phyloP scores from a whole-genome alignment of 1,284 basidiomycete genomes.

The Golubevia pallescens region DNA sequence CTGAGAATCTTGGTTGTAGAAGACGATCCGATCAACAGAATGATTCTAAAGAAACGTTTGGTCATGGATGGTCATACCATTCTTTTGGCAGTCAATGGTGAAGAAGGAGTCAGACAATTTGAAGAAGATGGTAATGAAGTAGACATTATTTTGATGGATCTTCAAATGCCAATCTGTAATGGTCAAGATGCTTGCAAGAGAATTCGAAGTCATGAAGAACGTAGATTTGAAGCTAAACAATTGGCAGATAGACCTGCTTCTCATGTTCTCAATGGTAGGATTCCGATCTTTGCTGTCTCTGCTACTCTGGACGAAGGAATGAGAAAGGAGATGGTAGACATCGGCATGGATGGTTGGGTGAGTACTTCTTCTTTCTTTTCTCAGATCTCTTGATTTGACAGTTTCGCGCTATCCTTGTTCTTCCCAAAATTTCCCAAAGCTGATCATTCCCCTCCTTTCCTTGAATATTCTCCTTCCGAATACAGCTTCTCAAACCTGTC shows the following conservation, averaged over 20 bases:
- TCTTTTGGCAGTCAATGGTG: constrained; percentile 76
- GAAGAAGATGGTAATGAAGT: constrained; percentile 71
- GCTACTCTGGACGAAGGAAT: constrained; percentile 76
- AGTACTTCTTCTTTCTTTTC: no score
- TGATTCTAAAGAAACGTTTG: constrained; percentile 76
- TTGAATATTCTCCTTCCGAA: no score
- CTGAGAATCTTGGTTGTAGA: constrained; percentile 51
- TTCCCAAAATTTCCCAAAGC: no score
- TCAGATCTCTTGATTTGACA: no score
- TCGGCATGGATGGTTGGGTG: constrained; percentile 54
- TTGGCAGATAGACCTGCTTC: constrained; percentile 35
- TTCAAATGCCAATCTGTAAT: constrained; percentile 84
- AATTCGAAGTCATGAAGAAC: constrained; percentile 65
- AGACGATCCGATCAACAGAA: constrained; percentile 77
- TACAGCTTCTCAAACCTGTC: constrained; percentile 40
- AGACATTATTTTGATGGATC: constrained; percentile 82
- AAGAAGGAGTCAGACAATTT: constrained; percentile 75
- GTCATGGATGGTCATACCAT: constrained; percentile 74
- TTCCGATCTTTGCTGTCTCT: constrained; percentile 83
- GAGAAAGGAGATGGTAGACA: constrained; percentile 66
- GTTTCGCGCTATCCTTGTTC: background rate
- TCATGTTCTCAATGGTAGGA: constrained; percentile 72
- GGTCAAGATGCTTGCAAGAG: constrained; percentile 76
- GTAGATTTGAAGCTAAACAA: background rate
- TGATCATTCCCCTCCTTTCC: no score